Conservation (phyloP, 2,329 filamentous ascomycete genomes). For the Tolypocladium nubicola region DNA sequence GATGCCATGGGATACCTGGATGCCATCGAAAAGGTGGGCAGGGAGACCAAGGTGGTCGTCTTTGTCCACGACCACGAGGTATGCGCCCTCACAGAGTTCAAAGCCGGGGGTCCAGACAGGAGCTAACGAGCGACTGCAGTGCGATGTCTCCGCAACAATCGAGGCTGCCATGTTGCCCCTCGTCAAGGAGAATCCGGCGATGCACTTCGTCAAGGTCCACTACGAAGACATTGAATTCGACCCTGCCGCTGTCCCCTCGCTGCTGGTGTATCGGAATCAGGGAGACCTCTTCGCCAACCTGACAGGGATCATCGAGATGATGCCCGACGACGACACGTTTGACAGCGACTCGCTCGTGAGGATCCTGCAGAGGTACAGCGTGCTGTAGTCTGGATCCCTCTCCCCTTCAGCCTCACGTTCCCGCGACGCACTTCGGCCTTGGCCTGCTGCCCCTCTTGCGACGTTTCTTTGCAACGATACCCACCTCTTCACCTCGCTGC, state of each 20-base stretch:
- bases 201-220: slow-evolving; percentile 85
- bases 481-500: not conserved
- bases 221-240: slow-evolving; percentile 93
- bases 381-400: slow-evolving; percentile 31
- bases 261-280: slow-evolving; percentile 77
- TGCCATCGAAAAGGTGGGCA: slow-evolving; percentile 79
- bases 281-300: slow-evolving; percentile 87
- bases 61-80: slow-evolving; percentile 87
- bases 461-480: not conserved
- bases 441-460: not conserved
- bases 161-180: slow-evolving; percentile 69
- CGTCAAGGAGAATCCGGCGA: slow-evolving; percentile 57
- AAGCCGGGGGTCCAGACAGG: not conserved
- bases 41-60: slow-evolving; percentile 79
- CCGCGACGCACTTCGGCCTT: not conserved
- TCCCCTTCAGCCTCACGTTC: not conserved
- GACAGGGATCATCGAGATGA: slow-evolving; percentile 76
- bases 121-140: slow-evolving; percentile 39
- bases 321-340: slow-evolving; percentile 58
- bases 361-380: slow-evolving; percentile 40
- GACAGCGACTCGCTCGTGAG: slow-evolving; percentile 40
- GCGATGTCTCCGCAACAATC: slow-evolving; percentile 65
- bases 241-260: slow-evolving; percentile 72
- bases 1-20: slow-evolving; percentile 92
- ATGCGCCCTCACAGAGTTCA: slow-evolving; percentile 22